Conservation (phyloP, 169 alveolate species). For the Plasmodium sp. region DNA sequence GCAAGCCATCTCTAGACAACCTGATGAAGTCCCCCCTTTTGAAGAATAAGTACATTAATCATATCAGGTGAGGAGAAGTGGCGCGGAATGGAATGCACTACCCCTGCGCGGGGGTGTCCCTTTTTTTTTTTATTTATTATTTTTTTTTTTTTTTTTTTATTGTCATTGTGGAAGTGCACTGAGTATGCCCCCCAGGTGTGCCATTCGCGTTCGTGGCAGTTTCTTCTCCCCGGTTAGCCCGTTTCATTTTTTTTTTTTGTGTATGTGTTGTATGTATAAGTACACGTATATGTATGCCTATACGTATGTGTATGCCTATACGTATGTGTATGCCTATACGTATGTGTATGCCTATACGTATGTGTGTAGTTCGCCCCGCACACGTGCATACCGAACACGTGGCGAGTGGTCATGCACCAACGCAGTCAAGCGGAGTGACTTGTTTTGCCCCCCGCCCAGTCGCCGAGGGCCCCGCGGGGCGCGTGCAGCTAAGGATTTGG, state of each 20-base stretch:
- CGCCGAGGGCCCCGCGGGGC: background rate
- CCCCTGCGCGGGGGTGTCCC: background rate
- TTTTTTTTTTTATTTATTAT: background rate
- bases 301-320: background rate
- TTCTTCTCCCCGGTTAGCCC: background rate
- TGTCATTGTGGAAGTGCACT: background rate
- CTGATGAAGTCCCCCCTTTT: constrained; percentile 57
- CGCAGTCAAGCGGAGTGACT: background rate
- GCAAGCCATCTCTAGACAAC: constrained; percentile 53
- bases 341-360: background rate
- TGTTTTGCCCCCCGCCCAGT: background rate
- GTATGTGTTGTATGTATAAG: background rate
- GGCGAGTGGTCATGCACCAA: background rate
- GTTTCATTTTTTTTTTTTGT: background rate
- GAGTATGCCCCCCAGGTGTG: background rate
- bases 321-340: background rate
- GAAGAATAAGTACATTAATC: constrained; percentile 60
- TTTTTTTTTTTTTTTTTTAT: background rate
- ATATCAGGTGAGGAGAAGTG: constrained; percentile 11
- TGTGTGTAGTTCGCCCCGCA: background rate
- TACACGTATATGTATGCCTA: too few species aligned
- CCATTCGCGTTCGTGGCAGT: background rate
- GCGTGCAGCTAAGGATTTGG: background rate
- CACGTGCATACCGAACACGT: background rate
- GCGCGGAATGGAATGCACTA: background rate